phyloP scores from a whole-genome alignment of 2,329 filamentous ascomycete species.

The Truncatella angustata region DNA sequence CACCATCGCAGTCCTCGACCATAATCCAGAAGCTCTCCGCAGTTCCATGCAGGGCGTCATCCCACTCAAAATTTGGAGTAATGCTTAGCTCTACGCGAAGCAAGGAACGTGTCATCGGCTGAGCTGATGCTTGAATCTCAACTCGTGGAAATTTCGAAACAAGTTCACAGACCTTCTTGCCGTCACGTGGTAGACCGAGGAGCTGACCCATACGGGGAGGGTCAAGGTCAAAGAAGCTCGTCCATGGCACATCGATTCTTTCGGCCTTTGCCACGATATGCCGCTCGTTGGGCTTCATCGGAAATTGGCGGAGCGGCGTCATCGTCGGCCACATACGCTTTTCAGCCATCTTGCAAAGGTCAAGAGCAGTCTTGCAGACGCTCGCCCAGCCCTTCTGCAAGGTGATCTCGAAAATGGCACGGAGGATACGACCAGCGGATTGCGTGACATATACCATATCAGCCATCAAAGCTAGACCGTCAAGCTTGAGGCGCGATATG shows the following conservation, averaged over 20 bases:
- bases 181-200: constrained; percentile 84
- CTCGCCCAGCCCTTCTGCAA: constrained; percentile 94
- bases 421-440: constrained; percentile 91
- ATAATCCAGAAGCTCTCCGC: constrained; percentile 97
- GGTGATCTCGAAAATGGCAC: constrained; percentile 96
- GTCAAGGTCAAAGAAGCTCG: constrained; percentile 92
- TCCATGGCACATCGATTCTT: constrained; percentile 91
- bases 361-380: constrained; percentile 87
- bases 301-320: constrained; percentile 91
- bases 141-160: constrained; percentile 92
- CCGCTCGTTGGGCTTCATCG: constrained; percentile 61
- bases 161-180: constrained; percentile 78
- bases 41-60: constrained; percentile 80
- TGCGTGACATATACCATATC: constrained; percentile 99
- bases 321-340: constrained; percentile 99
- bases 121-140: constrained; percentile 88
- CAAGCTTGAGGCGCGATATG: constrained; percentile 90
- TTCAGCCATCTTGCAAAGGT: constrained; percentile 98
- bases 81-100: constrained; percentile 87
- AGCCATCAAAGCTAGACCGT: constrained; percentile 93
- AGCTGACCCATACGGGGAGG: constrained; percentile 95
- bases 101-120: constrained; percentile 93
- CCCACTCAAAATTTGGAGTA: constrained; percentile 94
- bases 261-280: constrained; percentile 93
- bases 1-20: constrained; percentile 95